phyloP scores from a whole-genome alignment of 352 stramenopile species.

The Phytophthora aleatoria region DNA sequence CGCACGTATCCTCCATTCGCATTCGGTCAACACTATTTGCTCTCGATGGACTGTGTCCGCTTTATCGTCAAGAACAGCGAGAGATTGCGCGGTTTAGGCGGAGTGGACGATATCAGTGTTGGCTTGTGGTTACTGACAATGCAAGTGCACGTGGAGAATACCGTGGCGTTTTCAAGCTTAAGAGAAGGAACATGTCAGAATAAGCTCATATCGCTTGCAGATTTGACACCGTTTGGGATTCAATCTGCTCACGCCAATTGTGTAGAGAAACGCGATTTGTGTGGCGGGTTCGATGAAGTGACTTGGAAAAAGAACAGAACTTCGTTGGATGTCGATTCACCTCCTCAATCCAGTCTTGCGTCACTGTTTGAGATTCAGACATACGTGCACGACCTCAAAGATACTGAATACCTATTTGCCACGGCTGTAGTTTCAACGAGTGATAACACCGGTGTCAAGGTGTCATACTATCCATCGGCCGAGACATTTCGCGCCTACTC shows the following conservation, averaged over 20 bases:
- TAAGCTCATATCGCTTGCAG: slow-evolving; percentile 43
- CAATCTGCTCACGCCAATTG: slow-evolving; percentile 49
- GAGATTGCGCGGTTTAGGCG: slow-evolving; percentile 31
- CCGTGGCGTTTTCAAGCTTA: slow-evolving; percentile 8
- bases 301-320: neutral
- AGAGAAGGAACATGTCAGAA: slow-evolving; percentile 28
- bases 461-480: slow-evolving; percentile 22
- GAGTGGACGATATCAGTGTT: slow-evolving; percentile 65
- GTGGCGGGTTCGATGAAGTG: slow-evolving; percentile 1
- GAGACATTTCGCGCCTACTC: slow-evolving; percentile 21
- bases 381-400: slow-evolving; percentile 29
- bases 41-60: slow-evolving; percentile 49
- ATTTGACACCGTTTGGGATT: slow-evolving; percentile 44
- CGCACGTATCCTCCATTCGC: slow-evolving; percentile 45
- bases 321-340: neutral
- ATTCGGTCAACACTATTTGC: slow-evolving; percentile 51
- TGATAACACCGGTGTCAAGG: slow-evolving; percentile 14
- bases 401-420: neutral
- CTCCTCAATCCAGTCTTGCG: neutral
- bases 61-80: slow-evolving; percentile 47
- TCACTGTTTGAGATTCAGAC: slow-evolving; percentile 3
- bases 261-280: neutral
- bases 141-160: slow-evolving; percentile 48
- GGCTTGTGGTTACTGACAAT: slow-evolving; percentile 58
- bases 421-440: slow-evolving; percentile 11